Conservation (phyloP, 2,329 filamentous ascomycete species). For the Nemania bipapillata region DNA sequence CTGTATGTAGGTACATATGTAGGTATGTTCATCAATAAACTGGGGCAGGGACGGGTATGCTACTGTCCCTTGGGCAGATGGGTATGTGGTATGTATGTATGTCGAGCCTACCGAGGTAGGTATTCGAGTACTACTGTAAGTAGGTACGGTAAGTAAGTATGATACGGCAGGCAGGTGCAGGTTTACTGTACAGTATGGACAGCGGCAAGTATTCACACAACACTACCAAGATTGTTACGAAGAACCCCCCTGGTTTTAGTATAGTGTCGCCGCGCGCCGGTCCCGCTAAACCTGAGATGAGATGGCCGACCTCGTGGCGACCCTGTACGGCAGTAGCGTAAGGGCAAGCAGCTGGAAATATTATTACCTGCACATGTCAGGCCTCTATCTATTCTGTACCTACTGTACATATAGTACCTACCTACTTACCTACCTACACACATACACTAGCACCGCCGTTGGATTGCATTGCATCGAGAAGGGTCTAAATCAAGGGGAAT, state of each 20-base stretch:
- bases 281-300: slow-evolving; percentile 22
- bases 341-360: not conserved
- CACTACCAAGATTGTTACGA: not conserved
- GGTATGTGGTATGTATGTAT: too few species aligned
- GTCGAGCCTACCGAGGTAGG: not conserved
- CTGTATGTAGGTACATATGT: too few species aligned
- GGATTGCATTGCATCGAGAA: slow-evolving; percentile 19
- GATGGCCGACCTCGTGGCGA: slow-evolving; percentile 34
- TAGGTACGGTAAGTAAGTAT: not conserved
- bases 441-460: slow-evolving; percentile 23
- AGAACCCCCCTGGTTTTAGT: slow-evolving; percentile 9
- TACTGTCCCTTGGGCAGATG: too few species aligned
- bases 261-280: slow-evolving; percentile 15
- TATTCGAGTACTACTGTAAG: not conserved
- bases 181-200: too few species aligned
- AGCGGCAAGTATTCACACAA: not conserved
- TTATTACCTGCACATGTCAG: slow-evolving; percentile 15
- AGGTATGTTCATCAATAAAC: too few species aligned
- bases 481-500: slow-evolving; percentile 23
- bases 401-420: not conserved
- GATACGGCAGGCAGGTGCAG: too few species aligned
- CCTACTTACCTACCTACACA: not conserved
- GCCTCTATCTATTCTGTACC: too few species aligned
- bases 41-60: not conserved
- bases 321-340: slow-evolving; percentile 24